A percentile compares a stretch with the other conserved stretches of the same genome.
These are phyloP conservation scores for Pleurozium schreberi DNA, from an alignment of 225 moss, liverwort and hornwort species.

Conservation along the genomic window DNA sequence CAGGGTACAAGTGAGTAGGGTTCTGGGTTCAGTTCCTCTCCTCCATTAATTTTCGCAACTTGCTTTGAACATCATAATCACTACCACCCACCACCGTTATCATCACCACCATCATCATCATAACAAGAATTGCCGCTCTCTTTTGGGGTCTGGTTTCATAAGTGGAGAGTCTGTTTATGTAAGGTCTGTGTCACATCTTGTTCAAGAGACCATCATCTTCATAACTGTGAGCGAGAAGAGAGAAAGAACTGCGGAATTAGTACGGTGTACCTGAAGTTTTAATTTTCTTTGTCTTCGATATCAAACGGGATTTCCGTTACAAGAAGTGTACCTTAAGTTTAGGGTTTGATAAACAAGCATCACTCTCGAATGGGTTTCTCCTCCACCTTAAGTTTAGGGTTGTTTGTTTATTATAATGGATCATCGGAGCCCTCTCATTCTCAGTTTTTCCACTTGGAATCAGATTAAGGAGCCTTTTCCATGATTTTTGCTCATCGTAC, in stretches of 20 bases:
- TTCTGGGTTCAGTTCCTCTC: not conserved
- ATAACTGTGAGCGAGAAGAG: not conserved
- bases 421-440: not conserved
- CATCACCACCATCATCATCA: not conserved
- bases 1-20: constrained; percentile 38
- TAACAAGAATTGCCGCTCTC: too few species aligned
- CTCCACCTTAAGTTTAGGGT: not conserved
- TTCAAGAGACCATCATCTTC: not conserved
- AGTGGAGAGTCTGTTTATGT: not conserved
- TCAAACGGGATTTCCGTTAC: not conserved
- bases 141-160: not conserved
- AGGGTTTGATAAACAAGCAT: too few species aligned
- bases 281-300: not conserved
- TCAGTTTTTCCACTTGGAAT: not conserved
- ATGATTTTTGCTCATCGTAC: not conserved
- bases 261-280: not conserved
- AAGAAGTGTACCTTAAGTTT: not conserved
- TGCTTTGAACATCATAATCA: not conserved
- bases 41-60: too few species aligned
- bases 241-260: not conserved
- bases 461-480: not conserved
- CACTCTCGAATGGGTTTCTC: too few species aligned
- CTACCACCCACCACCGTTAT: too few species aligned
- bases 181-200: not conserved
- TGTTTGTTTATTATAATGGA: not conserved